These are phyloP conservation scores for Trichosporon sp. DNA, from an alignment of 1,284 basidiomycete species.

Conservation along the genomic window DNA sequence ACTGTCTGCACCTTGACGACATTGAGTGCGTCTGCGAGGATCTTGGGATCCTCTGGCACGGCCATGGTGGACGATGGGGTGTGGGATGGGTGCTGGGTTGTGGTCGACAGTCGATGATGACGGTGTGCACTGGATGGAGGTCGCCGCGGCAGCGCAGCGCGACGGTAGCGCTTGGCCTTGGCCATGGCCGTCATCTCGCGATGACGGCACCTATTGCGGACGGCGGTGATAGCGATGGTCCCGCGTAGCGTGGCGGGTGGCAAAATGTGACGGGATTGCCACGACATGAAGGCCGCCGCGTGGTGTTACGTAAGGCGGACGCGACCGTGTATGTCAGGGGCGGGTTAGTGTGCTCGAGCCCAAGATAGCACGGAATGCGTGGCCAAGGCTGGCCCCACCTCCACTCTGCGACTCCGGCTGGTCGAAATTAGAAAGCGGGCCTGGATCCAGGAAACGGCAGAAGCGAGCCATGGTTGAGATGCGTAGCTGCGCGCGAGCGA, in stretches of 20 bases:
- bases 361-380: background rate
- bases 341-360: background rate
- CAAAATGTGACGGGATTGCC: background rate
- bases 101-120: background rate
- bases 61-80: conserved; percentile 12
- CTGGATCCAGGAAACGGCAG: background rate
- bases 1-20: conserved; percentile 89
- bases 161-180: background rate
- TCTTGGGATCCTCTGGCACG: conserved; percentile 39
- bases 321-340: background rate
- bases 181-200: background rate
- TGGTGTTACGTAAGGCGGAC: background rate
- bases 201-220: conserved; percentile 1
- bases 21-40: conserved; percentile 41
- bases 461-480: background rate
- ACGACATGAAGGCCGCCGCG: background rate
- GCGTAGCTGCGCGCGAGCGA: background rate
- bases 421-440: background rate
- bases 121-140: background rate
- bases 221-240: background rate
- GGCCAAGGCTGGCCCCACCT: background rate
- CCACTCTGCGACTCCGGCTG: background rate
- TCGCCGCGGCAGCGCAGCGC: background rate
- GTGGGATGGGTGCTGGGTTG: background rate
- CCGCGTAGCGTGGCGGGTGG: background rate